Evolutionary conservation across 2,329 filamentous ascomycete species (phyloP).

Genomic region (Cladosporium austrohemisphaericum): DNA sequence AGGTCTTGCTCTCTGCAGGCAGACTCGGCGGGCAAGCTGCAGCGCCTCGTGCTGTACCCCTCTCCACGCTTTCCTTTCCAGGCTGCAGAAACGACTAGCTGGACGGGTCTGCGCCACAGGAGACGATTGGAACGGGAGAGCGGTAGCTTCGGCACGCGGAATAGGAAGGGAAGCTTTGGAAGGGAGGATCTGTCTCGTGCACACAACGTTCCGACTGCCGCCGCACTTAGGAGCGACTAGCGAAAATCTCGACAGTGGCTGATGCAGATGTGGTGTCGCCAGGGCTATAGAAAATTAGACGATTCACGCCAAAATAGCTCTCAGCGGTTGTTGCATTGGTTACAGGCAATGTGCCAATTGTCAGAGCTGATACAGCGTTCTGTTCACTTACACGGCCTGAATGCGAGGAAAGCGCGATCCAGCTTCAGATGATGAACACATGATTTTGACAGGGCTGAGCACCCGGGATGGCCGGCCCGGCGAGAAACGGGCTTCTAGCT

Average conservation of each 20-base stretch:
- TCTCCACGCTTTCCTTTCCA: slow-evolving; percentile 5
- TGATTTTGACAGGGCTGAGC: neutral
- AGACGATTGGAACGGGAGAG: too few relatives aligned
- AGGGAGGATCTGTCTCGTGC: slow-evolving; percentile 10
- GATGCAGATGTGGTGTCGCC: neutral
- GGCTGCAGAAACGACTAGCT: too few relatives aligned
- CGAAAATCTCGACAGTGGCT: slow-evolving; percentile 6
- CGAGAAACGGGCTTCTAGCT: slow-evolving; percentile 7
- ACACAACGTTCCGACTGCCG: slow-evolving; percentile 4
- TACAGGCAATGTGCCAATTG: neutral
- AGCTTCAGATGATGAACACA: neutral
- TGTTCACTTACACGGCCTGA: neutral
- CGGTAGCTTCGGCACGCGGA: slow-evolving; percentile 1
- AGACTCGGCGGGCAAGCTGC: neutral
- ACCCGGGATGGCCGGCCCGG: neutral
- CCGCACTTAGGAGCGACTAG: slow-evolving; percentile 12
- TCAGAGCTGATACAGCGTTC: neutral
- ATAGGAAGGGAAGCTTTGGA: too few relatives aligned
- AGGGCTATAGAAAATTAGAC: slow-evolving; percentile 4
- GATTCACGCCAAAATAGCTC: slow-evolving; percentile 2
- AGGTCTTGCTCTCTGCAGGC: neutral
- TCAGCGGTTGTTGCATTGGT: neutral
- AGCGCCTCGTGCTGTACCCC: too few relatives aligned
- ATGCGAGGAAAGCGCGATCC: neutral
- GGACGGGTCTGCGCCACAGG: slow-evolving; percentile 8